Evolutionary conservation across 805 yeast species (phyloP), one percentile per base, ranked within the genome.

Genomic region (Ogataea nitratoaversa): DNA sequence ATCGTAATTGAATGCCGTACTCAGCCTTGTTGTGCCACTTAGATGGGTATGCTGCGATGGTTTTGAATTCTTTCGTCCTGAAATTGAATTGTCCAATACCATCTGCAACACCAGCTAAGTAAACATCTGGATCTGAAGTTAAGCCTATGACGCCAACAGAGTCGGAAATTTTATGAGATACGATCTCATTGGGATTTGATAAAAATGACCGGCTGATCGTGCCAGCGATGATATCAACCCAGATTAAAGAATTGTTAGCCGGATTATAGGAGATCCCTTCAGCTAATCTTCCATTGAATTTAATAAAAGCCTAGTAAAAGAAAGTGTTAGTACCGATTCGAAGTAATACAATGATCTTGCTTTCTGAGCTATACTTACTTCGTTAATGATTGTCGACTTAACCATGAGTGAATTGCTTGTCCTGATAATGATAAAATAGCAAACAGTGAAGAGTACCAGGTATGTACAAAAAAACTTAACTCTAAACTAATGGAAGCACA

Each of bases 81-180:
- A 84, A 70, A 51, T 72, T 66, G 27, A 76, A 76, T 31, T 64
- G 62, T 11, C 78, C 84, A 36, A 85, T 68, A 17, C 95, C 96
- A 32, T 65, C 63, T 52, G 77, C 75, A 36, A 76, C 74, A 38
- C 89, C 93, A 42, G 78, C 75, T 27, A 82, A 50, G 14, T 84
- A 65, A 2, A 68, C 63, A 48, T 76, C 71, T 28, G 73, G 74
- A 44, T 81, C 68, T 5, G 63, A 54, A 1, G 93, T 79, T 24
- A 87, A 72, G 14, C 79, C 85, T 47, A 89, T 71, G 13, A 83
- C 90, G 12, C 96, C 95, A 36, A 85, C 66, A 5, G 76, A 66
- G 28, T 70, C 72, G 8, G 61, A 52, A 4, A 59, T 49, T 9
- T 63, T 59, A 23, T 58, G 56, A 30, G 73, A 60, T 31, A 58